Evolutionary conservation across 176 grass and related monocot genomes (phyloP).

Genomic region (Chloris gayana): DNA sequence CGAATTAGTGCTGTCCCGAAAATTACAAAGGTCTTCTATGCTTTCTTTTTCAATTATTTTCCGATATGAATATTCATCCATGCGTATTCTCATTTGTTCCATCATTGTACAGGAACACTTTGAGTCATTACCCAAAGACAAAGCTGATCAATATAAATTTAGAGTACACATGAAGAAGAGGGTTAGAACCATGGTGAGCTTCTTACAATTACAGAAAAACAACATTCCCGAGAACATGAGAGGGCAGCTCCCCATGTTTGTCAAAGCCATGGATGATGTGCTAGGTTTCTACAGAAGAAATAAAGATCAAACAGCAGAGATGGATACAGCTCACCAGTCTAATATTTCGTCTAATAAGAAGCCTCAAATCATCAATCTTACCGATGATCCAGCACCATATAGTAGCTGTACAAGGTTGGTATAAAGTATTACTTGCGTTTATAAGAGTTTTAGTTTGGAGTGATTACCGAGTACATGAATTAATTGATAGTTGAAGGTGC

Average conservation of each 20-base stretch:
- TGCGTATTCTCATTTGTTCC: constrained; percentile 7
- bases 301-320: not conserved
- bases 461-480: not conserved
- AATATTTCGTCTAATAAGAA: not conserved
- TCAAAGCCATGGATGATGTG: not conserved
- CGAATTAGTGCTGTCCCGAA: not conserved
- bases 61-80: not conserved
- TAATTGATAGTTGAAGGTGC: not conserved
- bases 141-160: not conserved
- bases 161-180: not conserved
- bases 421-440: not conserved
- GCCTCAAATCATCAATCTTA: constrained; percentile 11
- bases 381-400: not conserved
- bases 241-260: not conserved
- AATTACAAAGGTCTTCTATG: constrained; percentile 27
- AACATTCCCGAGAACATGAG: not conserved
- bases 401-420: constrained; percentile 31
- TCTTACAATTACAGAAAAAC: constrained; percentile 26
- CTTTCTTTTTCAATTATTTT: not conserved
- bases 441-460: not conserved
- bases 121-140: not conserved
- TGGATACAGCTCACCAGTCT: not conserved
- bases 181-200: not conserved
- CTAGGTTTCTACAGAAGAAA: not conserved
- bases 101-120: constrained; percentile 29